Base-by-base conservation (phyloP, 306 rosid species). In the Cucurbita moschata region DNA sequence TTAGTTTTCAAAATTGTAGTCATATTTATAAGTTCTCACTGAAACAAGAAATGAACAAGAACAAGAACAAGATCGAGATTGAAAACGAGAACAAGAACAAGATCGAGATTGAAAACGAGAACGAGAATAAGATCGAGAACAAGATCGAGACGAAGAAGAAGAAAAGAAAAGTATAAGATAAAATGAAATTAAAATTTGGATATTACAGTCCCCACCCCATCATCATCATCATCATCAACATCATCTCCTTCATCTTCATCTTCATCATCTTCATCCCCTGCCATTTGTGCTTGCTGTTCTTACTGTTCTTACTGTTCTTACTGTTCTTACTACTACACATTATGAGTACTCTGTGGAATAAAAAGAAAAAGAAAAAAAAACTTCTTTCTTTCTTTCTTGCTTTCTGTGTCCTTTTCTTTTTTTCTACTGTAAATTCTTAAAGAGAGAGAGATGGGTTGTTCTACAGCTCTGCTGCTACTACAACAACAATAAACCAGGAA, bases 361-460 rank as follows among this genome's bases (percentile, higher is more conserved):
- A n/a, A 26, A 59, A 60, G 35, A 30, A 60, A 35, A 11, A 26
- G 7, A 60, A 61, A 60, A 26, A 60, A 35, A 60, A 13, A 51
- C 63, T 78, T 69, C 44, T 78, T 38, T 72, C 60, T 78, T 38
- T 72, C 44, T 79, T 30, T 30, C 35, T 26, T 26, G 26, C 26
- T 30, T 30, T 30, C 12, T 74, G 60, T 78, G 64, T 40, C 5
- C 19, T 19, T 39, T 78, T 75, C 56, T 55, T 71, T 14, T 14
- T 80, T 71, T 78, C 86, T 79, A 42, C 71, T 88, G 88, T 93
- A 89, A 89, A 89, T 85, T 86, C 93, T 83, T 83, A 86, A 81
- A 77, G 80, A 73, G 76, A 78, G 51, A 87, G 35, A 80, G 83
- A 86, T 82, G 76, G 26, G 86, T 84, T 53, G 1, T 16, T 8